Evolutionary conservation across 768 basidiomycete genomes (phyloP).

Genomic region (Leccinum subgranulosum): DNA sequence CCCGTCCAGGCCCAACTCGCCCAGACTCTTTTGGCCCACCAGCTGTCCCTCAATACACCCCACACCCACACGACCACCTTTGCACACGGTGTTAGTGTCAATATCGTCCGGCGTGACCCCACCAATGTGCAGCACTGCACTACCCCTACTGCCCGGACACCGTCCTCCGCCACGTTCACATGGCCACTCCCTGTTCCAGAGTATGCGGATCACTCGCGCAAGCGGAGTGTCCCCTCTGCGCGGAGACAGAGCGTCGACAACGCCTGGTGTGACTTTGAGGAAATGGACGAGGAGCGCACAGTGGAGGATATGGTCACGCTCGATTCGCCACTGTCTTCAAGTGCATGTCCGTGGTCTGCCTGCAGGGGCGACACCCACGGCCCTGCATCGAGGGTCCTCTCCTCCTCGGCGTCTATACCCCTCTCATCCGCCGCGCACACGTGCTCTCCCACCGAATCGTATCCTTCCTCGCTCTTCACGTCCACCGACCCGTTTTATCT

Average conservation of each 20-base stretch:
- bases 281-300: slow-evolving; percentile 42
- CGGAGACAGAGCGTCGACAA: slow-evolving; percentile 27
- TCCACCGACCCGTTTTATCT: slow-evolving; percentile 51
- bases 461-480: slow-evolving; percentile 35
- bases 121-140: slow-evolving; percentile 38
- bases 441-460: slow-evolving; percentile 23
- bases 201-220: slow-evolving; percentile 22
- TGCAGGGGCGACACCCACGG: slow-evolving; percentile 15
- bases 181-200: slow-evolving; percentile 29
- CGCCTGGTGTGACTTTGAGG: slow-evolving; percentile 32
- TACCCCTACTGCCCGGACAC: slow-evolving; percentile 37
- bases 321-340: slow-evolving; percentile 30
- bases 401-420: slow-evolving; percentile 19
- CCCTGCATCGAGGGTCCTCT: slow-evolving; percentile 19
- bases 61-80: slow-evolving; percentile 17
- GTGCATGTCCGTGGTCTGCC: slow-evolving; percentile 23
- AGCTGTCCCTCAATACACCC: slow-evolving; percentile 19
- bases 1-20: slow-evolving; percentile 42
- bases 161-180: slow-evolving; percentile 27
- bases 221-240: slow-evolving; percentile 27
- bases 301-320: slow-evolving; percentile 44
- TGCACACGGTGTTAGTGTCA: slow-evolving; percentile 20
- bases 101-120: slow-evolving; percentile 29
- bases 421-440: slow-evolving; percentile 9
- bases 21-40: slow-evolving; percentile 40